Evolutionary conservation across 2,329 filamentous ascomycete genomes (phyloP), one percentile per base, ranked within the genome.

Genomic region (Orbilia oligospora): DNA sequence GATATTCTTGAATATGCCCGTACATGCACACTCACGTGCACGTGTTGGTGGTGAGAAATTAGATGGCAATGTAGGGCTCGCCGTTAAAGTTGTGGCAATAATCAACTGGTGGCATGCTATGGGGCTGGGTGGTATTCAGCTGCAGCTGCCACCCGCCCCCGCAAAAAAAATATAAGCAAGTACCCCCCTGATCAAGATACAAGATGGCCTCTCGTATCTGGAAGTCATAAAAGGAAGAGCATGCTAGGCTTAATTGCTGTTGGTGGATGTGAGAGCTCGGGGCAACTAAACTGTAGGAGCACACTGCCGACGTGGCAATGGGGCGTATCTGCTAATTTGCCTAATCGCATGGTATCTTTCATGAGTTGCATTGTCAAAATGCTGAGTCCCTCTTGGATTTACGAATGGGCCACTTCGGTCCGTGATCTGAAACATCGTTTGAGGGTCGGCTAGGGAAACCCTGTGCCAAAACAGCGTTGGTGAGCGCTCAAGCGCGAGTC

Each of bases 361-460:
- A 8, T 10, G 6, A 22, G 30, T 14, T 41, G 9, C 33, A 58
- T 33, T 55, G 16, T 38, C 53, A 38, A 38, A 38, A 58, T n/a
- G 27, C 16, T 38, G 30, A 41, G 30, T 14, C 24, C 38, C 38
- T 5, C 12, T 41, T 14, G 38, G n/a, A 18, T 12, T 33, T 33
- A 20, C 8, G 24, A 36, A 55, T 55, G 51, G 51, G 27, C 51
- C 51, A 41, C 33, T 58, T 58, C 33, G 36, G 36, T 61, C 56
- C 56, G 56, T 44, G 56, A 9, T 61, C 44, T 61, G 56, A 61
- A 36, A 61, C 56, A 61, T 44, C 56, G 44, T 24, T 44, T 27
- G 22, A 16, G 33, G 36, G 56, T 61, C 56, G 56, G 56, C 36
- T 61, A 61, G 56, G 56, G 56, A 44, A 46, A 44, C 56, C 56